Evolutionary conservation across 2,329 filamentous ascomycete species (phyloP), one percentile per base, ranked within the genome.

Genomic region (Monosporascus sp.): DNA sequence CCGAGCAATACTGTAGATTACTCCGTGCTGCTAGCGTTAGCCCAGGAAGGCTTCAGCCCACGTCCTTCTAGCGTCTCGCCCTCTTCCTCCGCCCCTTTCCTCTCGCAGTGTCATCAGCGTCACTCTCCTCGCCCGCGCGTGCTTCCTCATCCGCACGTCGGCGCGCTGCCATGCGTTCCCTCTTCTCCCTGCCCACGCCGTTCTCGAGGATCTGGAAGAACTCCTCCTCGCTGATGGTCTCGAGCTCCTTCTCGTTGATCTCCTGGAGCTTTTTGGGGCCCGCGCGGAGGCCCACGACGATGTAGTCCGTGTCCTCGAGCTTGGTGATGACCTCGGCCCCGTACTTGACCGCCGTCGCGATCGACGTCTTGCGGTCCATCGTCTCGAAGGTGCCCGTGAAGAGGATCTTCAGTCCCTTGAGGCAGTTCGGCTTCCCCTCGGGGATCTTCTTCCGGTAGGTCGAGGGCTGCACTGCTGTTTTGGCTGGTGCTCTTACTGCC

Each of bases 301-400:
- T 54, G 48, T 57, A 57, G 50, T 57, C 52, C 25, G 55, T 57
- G 49, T 57, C 55, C 47, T 57, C 55, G 25, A 57, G 55, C 48
- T 57, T 57, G 52, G 41, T 49, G 15, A 57, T 49, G 37, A 57
- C 50, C 22, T 54, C 36, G 50, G 47, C 55, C 11, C 43, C 55
- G 37, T 57, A 57, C 52, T 31, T 45, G 5, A 43, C 36, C 5
- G 55, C 55, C 17, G 55, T 54, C 14, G 55, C 55, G 24, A 54
- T 38, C 20, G 55, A 57, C 14, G 55, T 57, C 52, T 52, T 52
- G 18, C 55, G 52, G 43, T 57, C 55, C 55, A 57, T 57, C 18
- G 55, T 54, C 38, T 57, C 52, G 48, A 57, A 57, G 3, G 55
- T 57, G 35, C 55, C 55, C 11, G 55, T 57, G 50, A 57, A 57